A percentile compares a stretch with the other conserved stretches of the same genome.
phyloP scores from a whole-genome alignment of 495 filamentous ascomycete species.

The Aspergillus coremiiformis region DNA sequence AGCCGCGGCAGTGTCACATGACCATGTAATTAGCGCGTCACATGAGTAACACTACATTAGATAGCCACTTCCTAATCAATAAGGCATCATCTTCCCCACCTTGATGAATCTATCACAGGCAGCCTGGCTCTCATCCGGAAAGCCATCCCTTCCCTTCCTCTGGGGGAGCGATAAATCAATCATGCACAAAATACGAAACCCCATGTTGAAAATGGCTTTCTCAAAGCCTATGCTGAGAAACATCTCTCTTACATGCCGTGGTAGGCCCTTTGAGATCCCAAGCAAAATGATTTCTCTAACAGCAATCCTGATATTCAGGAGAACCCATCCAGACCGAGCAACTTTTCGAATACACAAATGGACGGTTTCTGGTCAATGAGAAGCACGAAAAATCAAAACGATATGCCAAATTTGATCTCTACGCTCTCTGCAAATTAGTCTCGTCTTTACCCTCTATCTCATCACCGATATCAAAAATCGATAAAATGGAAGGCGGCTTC shows the following conservation, averaged over 20 bases:
- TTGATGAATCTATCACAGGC: too few relatives aligned
- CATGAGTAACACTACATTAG: too few relatives aligned
- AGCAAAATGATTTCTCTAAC: not conserved
- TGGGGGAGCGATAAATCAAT: too few relatives aligned
- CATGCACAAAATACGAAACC: too few relatives aligned
- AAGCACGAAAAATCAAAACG: conserved; percentile 14
- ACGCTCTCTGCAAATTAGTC: conserved; percentile 20
- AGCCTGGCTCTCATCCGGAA: too few relatives aligned
- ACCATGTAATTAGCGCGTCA: too few relatives aligned
- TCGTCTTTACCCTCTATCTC: conserved; percentile 9
- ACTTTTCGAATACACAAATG: conserved; percentile 22
- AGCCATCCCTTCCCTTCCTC: too few relatives aligned
- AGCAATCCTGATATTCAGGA: not conserved
- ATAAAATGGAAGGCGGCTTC: conserved; percentile 30
- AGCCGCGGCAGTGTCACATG: too few relatives aligned
- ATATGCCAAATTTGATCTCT: conserved; percentile 21
- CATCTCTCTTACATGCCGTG: not conserved
- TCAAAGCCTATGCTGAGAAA: too few relatives aligned
- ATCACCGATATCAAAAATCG: conserved; percentile 18
- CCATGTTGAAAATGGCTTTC: too few relatives aligned
- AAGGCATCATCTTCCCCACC: too few relatives aligned
- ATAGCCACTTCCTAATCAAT: too few relatives aligned
- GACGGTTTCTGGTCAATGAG: conserved; percentile 24
- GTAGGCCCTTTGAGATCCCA: not conserved
- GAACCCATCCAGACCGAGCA: not conserved